A percentile compares a stretch with the other conserved stretches of the same genome.
phyloP scores from a whole-genome alignment of 192 early-diverging fungal genomes.

The Coemansia sp. region DNA sequence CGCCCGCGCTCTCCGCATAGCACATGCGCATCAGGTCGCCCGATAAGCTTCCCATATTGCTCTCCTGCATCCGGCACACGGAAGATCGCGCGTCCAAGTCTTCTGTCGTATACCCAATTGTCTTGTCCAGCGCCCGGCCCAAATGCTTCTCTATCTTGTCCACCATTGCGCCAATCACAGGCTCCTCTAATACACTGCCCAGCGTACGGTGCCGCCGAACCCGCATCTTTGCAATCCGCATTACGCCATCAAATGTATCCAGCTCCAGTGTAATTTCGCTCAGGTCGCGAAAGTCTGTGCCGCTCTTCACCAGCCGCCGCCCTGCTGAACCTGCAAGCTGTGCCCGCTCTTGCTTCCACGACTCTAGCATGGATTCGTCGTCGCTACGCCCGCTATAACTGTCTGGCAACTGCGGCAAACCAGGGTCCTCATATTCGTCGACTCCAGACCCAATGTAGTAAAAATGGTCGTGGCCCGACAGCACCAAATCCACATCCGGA shows the following conservation, averaged over 20 bases:
- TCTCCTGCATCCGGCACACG: slow-evolving; percentile 59
- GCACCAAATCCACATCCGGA: slow-evolving; percentile 62
- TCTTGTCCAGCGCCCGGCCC: slow-evolving; percentile 52
- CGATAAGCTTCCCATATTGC: slow-evolving; percentile 62
- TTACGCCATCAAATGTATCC: background rate
- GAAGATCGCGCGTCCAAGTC: slow-evolving; percentile 61
- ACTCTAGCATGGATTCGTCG: slow-evolving; percentile 35
- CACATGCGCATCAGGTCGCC: slow-evolving; percentile 63
- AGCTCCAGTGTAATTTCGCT: slow-evolving; percentile 53
- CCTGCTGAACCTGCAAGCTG: slow-evolving; percentile 11
- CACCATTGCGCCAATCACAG: slow-evolving; percentile 49
- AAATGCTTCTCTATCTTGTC: slow-evolving; percentile 53
- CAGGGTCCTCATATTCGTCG: slow-evolving; percentile 27
- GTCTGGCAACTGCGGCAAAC: slow-evolving; percentile 1
- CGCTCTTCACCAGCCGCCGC: slow-evolving; percentile 63
- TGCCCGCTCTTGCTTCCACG: slow-evolving; percentile 46
- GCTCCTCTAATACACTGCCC: slow-evolving; percentile 36
- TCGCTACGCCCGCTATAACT: slow-evolving; percentile 22
- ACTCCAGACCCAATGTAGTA: slow-evolving; percentile 61
- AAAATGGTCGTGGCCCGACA: slow-evolving; percentile 72
- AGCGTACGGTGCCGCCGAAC: slow-evolving; percentile 55
- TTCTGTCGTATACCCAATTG: slow-evolving; percentile 57
- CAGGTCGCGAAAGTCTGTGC: slow-evolving; percentile 68
- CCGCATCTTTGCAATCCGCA: slow-evolving; percentile 13
- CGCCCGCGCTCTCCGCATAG: slow-evolving; percentile 45